phyloP scores from a whole-genome alignment of 306 rosid genomes.

The Nissolia schottii region DNA sequence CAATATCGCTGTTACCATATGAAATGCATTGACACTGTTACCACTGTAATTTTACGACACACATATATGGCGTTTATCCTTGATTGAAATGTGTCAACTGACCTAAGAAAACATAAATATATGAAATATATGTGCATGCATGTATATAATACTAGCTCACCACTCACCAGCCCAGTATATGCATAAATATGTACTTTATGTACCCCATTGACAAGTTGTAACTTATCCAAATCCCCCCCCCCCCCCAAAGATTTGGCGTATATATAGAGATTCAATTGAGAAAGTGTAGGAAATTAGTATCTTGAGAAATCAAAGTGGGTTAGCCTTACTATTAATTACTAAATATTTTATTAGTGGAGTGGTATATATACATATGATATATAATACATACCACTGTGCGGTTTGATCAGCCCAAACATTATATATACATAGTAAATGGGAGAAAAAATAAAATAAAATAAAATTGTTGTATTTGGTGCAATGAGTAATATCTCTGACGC shows the following conservation, averaged over 20 bases:
- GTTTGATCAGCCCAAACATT: too few species aligned
- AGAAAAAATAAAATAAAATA: too few species aligned
- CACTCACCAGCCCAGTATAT: not conserved
- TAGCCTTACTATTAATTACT: conserved; percentile 17
- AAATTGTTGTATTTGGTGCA: too few species aligned
- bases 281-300: not conserved
- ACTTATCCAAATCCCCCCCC: not conserved
- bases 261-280: not conserved
- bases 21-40: not conserved
- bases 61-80: too few species aligned
- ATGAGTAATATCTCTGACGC: too few species aligned
- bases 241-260: not conserved
- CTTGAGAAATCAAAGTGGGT: conserved; percentile 27
- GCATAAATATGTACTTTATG: not conserved
- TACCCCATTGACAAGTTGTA: not conserved
- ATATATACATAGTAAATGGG: too few species aligned
- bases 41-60: too few species aligned
- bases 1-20: conserved; percentile 11
- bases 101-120: too few species aligned
- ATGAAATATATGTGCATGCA: too few species aligned
- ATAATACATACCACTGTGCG: not conserved
- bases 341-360: not conserved
- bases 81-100: too few species aligned
- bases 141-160: too few species aligned
- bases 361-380: not conserved